Conservation (phyloP, 75 land plant genomes). For the Pseudotsuga menziesii region DNA sequence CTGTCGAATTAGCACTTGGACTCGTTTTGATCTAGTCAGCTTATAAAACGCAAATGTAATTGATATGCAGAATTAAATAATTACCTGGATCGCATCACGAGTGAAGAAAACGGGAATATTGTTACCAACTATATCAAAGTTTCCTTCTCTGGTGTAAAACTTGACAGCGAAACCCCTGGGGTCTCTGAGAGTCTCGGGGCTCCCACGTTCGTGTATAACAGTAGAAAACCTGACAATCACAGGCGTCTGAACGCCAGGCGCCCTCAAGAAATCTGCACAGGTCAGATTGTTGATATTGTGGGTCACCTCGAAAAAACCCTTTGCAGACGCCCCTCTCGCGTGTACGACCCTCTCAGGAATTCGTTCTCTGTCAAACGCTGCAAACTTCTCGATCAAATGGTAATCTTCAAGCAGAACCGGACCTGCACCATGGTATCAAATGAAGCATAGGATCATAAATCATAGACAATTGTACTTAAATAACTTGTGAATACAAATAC, state of each 20-base stretch:
- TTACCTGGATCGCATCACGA: slow-evolving; percentile 36
- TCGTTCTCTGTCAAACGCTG: slow-evolving; percentile 41
- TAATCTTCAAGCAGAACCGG: slow-evolving; percentile 51
- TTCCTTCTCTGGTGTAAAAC: slow-evolving; percentile 40
- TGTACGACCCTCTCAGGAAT: slow-evolving; percentile 52
- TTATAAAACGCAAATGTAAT: not conserved
- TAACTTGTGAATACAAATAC: too few species aligned
- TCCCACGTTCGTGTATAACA: too few species aligned
- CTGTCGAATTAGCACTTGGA: not conserved
- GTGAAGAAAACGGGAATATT: slow-evolving; percentile 55
- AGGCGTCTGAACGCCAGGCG: too few species aligned
- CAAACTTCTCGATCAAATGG: slow-evolving; percentile 49
- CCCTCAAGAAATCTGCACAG: slow-evolving; percentile 43
- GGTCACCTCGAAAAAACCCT: slow-evolving; percentile 53
- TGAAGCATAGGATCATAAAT: too few species aligned
- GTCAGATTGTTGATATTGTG: slow-evolving; percentile 40
- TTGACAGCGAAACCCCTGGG: slow-evolving; percentile 44
- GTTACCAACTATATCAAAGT: slow-evolving; percentile 51
- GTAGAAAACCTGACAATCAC: too few species aligned
- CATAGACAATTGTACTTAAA: too few species aligned
- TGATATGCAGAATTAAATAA: not conserved
- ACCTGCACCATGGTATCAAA: too few species aligned
- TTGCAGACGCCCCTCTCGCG: slow-evolving; percentile 44
- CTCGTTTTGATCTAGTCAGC: not conserved
- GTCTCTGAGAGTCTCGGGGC: too few species aligned